Conservation (phyloP, 2,329 filamentous ascomycete genomes). For the Xylaria sp. region DNA sequence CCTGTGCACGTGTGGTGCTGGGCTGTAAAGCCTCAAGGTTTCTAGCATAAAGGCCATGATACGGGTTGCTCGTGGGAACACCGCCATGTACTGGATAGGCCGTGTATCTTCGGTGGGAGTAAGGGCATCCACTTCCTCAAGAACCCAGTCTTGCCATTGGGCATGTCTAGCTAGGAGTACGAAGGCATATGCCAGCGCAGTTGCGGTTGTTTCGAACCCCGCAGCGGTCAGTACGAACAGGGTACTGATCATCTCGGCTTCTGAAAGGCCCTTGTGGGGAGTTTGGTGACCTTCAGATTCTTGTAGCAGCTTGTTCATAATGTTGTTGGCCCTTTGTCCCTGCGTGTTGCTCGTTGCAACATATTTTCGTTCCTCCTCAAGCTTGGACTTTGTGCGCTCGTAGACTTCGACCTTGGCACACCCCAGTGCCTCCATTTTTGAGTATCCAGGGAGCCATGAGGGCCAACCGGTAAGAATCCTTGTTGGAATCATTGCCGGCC, state of each 20-base stretch:
- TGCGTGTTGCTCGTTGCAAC: neutral
- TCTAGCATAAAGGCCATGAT: slow-evolving; percentile 4
- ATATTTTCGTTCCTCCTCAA: neutral
- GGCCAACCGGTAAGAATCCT: neutral
- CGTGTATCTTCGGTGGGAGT: neutral
- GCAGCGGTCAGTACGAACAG: neutral
- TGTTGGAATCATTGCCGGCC: neutral
- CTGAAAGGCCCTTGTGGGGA: neutral
- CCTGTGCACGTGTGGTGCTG: neutral
- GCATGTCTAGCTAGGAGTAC: slow-evolving; percentile 1
- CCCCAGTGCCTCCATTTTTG: neutral
- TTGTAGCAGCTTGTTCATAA: neutral
- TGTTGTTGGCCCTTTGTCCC: neutral
- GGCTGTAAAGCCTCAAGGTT: neutral
- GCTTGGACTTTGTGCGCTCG: slow-evolving; percentile 4
- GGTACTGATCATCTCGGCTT: slow-evolving; percentile 1
- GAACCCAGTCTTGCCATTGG: slow-evolving; percentile 2
- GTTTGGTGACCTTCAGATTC: neutral
- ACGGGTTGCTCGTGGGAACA: neutral
- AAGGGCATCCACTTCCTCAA: slow-evolving; percentile 1
- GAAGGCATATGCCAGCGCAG: neutral
- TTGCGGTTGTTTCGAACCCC: slow-evolving; percentile 3
- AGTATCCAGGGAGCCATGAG: slow-evolving; percentile 1
- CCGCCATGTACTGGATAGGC: neutral
- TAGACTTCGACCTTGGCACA: neutral